Percentiles rank a stretch among this genome's conserved stretches.
Evolutionary conservation across 768 basidiomycete species (phyloP).

Genomic region (Rhizopogon roseolus): DNA sequence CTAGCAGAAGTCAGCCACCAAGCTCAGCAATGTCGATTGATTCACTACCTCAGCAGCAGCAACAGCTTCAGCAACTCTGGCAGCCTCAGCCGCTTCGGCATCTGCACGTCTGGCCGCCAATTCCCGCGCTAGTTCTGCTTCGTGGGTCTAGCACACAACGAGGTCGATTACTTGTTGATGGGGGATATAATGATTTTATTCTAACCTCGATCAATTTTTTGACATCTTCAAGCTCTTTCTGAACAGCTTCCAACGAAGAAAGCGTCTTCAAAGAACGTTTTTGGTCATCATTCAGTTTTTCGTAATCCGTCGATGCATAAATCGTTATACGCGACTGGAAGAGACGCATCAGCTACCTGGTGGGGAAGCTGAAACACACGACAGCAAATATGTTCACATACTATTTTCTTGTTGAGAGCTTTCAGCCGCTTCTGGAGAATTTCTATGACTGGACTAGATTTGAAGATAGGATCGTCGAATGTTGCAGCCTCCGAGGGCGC

Average conservation of each 20-base stretch:
- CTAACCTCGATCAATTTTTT: conserved; percentile 81
- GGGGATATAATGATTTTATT: background rate
- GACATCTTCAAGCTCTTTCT: conserved; percentile 80
- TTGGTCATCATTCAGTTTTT: conserved; percentile 87
- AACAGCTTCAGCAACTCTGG: conserved; percentile 51
- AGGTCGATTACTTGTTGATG: conserved; percentile 1
- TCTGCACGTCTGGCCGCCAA: conserved; percentile 50
- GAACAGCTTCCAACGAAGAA: conserved; percentile 68
- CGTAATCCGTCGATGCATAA: conserved; percentile 62
- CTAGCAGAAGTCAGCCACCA: conserved; percentile 27
- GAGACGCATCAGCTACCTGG: background rate
- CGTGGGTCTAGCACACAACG: conserved; percentile 42
- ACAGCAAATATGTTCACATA: conserved; percentile 31
- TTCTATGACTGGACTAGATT: conserved; percentile 69
- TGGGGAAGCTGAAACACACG: background rate
- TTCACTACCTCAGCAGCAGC: conserved; percentile 51
- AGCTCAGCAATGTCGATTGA: background rate
- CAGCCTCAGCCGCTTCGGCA: conserved; percentile 50
- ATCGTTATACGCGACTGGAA: conserved; percentile 66
- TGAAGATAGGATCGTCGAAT: conserved; percentile 41
- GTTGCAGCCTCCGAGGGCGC: conserved; percentile 35
- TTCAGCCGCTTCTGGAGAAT: conserved; percentile 78
- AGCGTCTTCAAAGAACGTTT: conserved; percentile 67
- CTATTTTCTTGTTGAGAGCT: conserved; percentile 79
- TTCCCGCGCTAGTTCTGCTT: conserved; percentile 58